phyloP scores from a whole-genome alignment of 2,329 filamentous ascomycete species.

The Lasiodiplodia sp. region DNA sequence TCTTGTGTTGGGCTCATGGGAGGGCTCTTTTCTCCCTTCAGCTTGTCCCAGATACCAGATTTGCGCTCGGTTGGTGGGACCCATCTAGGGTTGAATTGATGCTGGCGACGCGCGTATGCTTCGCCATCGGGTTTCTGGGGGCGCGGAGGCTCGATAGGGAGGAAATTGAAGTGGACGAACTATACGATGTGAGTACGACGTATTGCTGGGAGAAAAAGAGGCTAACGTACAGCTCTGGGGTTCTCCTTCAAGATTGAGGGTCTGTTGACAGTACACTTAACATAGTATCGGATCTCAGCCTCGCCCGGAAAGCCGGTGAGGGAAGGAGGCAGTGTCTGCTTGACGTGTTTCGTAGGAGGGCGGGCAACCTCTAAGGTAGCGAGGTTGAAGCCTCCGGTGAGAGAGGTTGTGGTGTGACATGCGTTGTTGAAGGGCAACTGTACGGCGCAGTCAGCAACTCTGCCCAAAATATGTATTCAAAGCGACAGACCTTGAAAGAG shows the following conservation, averaged over 20 bases:
- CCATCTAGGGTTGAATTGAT: constrained; percentile 59
- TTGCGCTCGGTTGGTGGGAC: constrained; percentile 59
- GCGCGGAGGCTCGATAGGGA: constrained; percentile 90
- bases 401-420: constrained; percentile 57
- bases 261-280: constrained; percentile 94
- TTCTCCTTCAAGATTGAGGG: constrained; percentile 92
- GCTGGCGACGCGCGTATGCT: constrained; percentile 79
- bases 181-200: neutral
- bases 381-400: constrained; percentile 46
- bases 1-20: constrained; percentile 27
- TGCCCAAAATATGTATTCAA: neutral
- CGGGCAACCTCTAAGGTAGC: constrained; percentile 55
- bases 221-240: constrained; percentile 61
- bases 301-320: constrained; percentile 85
- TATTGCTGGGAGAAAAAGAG: neutral
- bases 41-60: constrained; percentile 63
- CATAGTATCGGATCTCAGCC: constrained; percentile 90
- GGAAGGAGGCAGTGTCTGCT: constrained; percentile 86
- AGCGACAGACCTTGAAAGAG: constrained; percentile 70
- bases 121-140: constrained; percentile 73
- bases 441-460: constrained; percentile 15
- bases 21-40: constrained; percentile 24
- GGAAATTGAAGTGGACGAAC: constrained; percentile 72
- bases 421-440: constrained; percentile 73
- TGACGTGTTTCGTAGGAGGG: constrained; percentile 70